A percentile compares a stretch with the other conserved stretches of the same genome.
phyloP scores from a whole-genome alignment of 306 rosid genomes.

The Chamaecrista fasciculata region DNA sequence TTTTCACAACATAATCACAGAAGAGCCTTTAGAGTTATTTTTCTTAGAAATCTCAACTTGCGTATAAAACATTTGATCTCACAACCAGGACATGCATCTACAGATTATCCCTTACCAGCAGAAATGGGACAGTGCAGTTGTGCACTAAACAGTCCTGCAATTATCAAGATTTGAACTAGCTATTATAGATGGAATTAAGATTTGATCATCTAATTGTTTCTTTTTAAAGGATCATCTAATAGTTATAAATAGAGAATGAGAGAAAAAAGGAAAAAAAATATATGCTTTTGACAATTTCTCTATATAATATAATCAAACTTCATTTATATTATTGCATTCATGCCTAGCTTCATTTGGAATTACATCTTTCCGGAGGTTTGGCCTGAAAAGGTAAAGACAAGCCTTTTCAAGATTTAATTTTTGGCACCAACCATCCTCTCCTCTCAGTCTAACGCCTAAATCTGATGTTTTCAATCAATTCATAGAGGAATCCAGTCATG shows the following conservation, averaged over 20 bases:
- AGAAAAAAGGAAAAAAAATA: background rate
- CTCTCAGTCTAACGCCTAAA: background rate
- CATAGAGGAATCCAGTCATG: background rate
- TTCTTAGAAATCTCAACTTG: background rate
- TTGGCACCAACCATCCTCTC: background rate
- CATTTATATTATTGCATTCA: background rate
- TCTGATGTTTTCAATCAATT: background rate
- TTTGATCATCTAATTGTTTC: background rate
- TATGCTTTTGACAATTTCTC: background rate
- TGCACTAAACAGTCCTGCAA: background rate
- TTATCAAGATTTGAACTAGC: background rate
- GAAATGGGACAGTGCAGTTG: background rate
- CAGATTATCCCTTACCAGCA: background rate
- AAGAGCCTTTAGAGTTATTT: background rate
- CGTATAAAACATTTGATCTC: background rate
- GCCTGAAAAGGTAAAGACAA: background rate
- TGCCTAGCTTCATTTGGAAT: background rate
- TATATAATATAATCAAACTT: background rate
- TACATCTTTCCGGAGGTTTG: background rate
- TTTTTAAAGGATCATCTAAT: background rate
- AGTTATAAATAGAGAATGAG: background rate
- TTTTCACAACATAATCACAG: background rate
- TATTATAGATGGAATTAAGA: background rate
- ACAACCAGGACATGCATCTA: background rate
- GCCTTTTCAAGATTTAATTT: background rate